These are phyloP conservation scores for Saccharomyces paradoxus DNA, from an alignment of 805 yeast genomes.

Conservation along the genomic window DNA sequence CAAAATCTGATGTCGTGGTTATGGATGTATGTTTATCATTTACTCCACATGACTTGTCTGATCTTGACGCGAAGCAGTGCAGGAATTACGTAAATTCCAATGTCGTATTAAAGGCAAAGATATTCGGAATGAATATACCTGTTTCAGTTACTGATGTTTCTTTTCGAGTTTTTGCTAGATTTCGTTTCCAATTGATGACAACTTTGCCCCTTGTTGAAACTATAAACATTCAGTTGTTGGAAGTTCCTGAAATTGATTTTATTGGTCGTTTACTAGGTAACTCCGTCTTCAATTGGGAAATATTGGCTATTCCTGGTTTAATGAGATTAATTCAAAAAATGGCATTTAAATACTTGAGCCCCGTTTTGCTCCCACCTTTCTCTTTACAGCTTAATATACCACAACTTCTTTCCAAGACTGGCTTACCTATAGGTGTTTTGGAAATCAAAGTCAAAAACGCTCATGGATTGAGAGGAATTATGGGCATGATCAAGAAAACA, in stretches of 20 bases:
- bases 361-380: conserved; percentile 77
- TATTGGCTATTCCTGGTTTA: conserved; percentile 78
- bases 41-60: conserved; percentile 81
- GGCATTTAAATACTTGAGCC: conserved; percentile 77
- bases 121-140: conserved; percentile 75
- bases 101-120: conserved; percentile 60
- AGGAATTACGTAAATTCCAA: conserved; percentile 76
- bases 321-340: conserved; percentile 72
- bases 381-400: conserved; percentile 87
- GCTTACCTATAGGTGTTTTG: conserved; percentile 79
- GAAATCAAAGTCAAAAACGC: conserved; percentile 60
- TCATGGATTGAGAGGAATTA: conserved; percentile 55
- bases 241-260: conserved; percentile 82
- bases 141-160: conserved; percentile 71
- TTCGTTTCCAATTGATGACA: conserved; percentile 79
- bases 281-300: conserved; percentile 74
- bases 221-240: conserved; percentile 71
- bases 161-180: conserved; percentile 61
- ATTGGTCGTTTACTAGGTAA: conserved; percentile 65
- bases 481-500: conserved; percentile 57
- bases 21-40: conserved; percentile 94
- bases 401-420: conserved; percentile 79
- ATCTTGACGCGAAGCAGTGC: conserved; percentile 72
- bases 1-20: conserved; percentile 81
- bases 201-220: conserved; percentile 89